phyloP scores from a whole-genome alignment of 306 rosid genomes.

The Pyrus pyrifolia region DNA sequence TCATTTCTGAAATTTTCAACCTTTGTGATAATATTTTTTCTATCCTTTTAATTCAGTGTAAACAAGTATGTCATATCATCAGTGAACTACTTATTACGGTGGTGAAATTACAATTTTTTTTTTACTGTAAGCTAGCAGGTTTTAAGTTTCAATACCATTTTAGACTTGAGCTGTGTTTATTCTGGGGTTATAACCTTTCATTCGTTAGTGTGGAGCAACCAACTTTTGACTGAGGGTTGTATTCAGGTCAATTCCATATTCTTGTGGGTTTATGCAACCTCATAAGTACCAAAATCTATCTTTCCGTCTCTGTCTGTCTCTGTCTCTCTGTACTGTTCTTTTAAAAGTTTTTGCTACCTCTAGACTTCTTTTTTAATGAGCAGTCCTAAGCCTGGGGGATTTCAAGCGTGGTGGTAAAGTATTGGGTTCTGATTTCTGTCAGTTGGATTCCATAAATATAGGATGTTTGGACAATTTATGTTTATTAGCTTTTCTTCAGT shows the following conservation, averaged over 20 bases:
- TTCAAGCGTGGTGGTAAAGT: not conserved
- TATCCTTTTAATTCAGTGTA: not conserved
- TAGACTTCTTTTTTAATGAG: not conserved
- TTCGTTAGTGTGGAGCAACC: not conserved
- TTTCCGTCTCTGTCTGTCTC: not conserved
- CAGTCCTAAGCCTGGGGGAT: not conserved
- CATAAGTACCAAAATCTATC: not conserved
- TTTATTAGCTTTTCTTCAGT: not conserved
- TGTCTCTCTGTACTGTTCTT: not conserved
- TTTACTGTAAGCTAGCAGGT: not conserved
- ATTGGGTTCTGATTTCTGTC: not conserved
- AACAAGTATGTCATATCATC: not conserved
- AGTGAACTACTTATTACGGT: not conserved
- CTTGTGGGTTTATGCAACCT: not conserved
- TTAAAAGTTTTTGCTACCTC: not conserved
- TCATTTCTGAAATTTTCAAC: not conserved
- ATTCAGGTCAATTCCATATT: not conserved
- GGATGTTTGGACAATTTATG: not conserved
- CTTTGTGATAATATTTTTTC: not conserved
- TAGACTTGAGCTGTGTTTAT: not conserved
- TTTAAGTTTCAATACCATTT: not conserved
- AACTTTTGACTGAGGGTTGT: not conserved
- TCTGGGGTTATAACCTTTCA: not conserved
- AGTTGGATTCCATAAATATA: not conserved
- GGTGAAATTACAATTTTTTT: not conserved